A percentile compares a stretch with the other conserved stretches of the same genome.
Evolutionary conservation across 2,329 filamentous ascomycete genomes (phyloP).

Genomic region (Emmonsiellopsis sp.): DNA sequence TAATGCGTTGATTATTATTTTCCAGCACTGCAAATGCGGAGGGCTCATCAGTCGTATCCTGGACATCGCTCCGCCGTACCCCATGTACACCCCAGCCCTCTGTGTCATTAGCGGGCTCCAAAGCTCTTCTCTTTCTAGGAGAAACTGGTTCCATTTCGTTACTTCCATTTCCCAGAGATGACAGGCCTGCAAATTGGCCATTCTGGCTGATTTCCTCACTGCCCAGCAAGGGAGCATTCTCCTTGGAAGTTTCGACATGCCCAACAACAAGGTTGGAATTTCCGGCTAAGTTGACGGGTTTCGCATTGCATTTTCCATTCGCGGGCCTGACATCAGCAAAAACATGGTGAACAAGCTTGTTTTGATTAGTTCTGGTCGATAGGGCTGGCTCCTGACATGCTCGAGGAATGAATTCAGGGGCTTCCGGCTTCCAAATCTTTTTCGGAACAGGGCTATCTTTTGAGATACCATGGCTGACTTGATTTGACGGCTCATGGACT

Average conservation of each 20-base stretch:
- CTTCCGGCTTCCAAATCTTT: slow-evolving; percentile 27
- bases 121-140: neutral
- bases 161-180: neutral
- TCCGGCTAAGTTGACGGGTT: neutral
- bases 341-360: neutral
- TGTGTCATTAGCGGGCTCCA: neutral
- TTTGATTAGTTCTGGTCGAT: neutral
- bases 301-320: neutral
- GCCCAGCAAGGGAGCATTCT: neutral
- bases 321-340: neutral
- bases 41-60: neutral
- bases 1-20: neutral
- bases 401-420: slow-evolving; percentile 32
- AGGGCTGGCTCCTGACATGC: neutral
- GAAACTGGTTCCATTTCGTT: neutral
- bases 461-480: neutral
- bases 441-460: slow-evolving; percentile 4
- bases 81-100: neutral
- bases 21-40: neutral
- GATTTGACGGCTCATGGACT: neutral
- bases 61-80: neutral
- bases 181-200: neutral
- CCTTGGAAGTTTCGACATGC: neutral
- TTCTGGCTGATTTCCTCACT: neutral
- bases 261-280: neutral